These are phyloP conservation scores for Geranium brycei DNA, from an alignment of 345 rosid genomes.

Conservation along the genomic window DNA sequence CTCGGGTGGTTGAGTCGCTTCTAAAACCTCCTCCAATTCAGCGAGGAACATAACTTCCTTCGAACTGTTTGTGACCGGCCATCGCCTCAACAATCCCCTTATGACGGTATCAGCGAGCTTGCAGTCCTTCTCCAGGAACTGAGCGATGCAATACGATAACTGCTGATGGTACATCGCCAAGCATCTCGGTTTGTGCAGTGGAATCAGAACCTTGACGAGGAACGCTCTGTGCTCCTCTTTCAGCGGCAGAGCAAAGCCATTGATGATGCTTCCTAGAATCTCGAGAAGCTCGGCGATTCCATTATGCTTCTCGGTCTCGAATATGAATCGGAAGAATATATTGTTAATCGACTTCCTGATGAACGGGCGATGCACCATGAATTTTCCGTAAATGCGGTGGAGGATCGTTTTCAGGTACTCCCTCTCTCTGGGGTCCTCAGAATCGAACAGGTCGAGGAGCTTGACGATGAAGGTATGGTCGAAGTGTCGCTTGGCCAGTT, in stretches of 20 bases:
- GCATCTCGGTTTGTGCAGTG: not conserved
- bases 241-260: constrained; percentile 1
- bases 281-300: not conserved
- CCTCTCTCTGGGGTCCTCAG: not conserved
- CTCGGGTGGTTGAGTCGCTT: constrained; percentile 1
- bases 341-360: not conserved
- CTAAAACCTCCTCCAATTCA: constrained; percentile 1
- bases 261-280: not conserved
- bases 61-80: not conserved
- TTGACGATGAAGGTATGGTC: not conserved
- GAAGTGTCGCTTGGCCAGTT: not conserved
- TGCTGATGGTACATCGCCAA: not conserved
- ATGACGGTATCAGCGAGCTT: not conserved
- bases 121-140: not conserved
- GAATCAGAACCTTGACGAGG: not conserved
- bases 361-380: not conserved
- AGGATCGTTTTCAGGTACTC: constrained; percentile 2
- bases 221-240: constrained; percentile 1
- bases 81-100: not conserved
- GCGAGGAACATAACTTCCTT: not conserved
- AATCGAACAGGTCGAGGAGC: not conserved
- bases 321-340: not conserved
- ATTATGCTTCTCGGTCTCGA: constrained; percentile 2
- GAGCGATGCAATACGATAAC: not conserved
- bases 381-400: constrained; percentile 1